Evolutionary conservation across 2,329 filamentous ascomycete genomes (phyloP), one percentile per base, ranked within the genome.

Genomic region (Paramyrothecium sp.): DNA sequence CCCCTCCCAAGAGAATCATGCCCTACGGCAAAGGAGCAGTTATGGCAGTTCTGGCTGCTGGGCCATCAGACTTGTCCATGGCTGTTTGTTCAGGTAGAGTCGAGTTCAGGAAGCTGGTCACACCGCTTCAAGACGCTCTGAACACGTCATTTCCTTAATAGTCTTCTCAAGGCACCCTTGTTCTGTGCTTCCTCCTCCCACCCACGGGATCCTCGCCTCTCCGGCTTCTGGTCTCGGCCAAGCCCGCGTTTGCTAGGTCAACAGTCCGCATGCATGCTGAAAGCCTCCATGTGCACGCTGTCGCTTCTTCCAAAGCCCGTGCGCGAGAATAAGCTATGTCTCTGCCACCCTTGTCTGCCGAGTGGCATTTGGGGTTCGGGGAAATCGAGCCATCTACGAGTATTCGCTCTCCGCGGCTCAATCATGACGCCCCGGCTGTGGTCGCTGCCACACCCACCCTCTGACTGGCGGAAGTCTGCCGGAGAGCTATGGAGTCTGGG

Each of bases 381-480:
- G 41, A 47, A 10, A 48, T 47, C 53, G 11, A 48, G 46, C n/a
- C 21, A 34, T 19, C 46, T 22, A 26, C 49, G 47, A 52, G 26
- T 47, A 53, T 51, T 54, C 51, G 49, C 33, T 47, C 46, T 34
- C 26, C 46, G 5, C 22, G 16, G 20, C 33, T 38, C 30, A 17
- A 33, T 22, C 16, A 23, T 47, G 51, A 58, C 50, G 58, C 49
- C 21, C 55, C 41, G 56, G 7, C n/a, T 49, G 7, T 38, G 38
- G 23, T 34, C 33, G 46, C 50, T 30, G 19, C 12, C 23, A 38
- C 21, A 38, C 57, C 16, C 56, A 60, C 60, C 60, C 58, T 60
- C 58, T 51, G 47, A 53, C 53, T 51, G 51, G 54, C 58, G 56
- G 56, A 60, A 54, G 48, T 48, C 11, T 34, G 51, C 56, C 51